Base-by-base conservation (phyloP, 352 stramenopile species). In the Stramenopiles sp. region DNA sequence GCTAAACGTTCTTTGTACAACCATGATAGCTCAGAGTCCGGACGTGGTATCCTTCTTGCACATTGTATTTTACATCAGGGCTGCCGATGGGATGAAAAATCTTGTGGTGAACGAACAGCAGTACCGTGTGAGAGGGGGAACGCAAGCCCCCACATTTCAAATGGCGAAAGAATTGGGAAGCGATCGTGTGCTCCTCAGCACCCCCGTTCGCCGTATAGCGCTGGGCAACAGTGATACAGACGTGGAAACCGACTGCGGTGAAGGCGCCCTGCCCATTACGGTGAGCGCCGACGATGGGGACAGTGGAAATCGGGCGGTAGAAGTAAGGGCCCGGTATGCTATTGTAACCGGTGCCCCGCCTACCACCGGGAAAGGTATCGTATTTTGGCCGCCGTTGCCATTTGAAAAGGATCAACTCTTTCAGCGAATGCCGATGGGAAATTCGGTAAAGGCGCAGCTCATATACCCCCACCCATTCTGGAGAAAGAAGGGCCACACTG, bases 91-190 rank as follows among this genome's bases (percentile, higher is more conserved):
- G 6, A n/a, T n/a, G n/a, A n/a, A n/a, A n/a, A n/a, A n/a, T n/a
- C n/a, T n/a, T n/a, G n/a, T n/a, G n/a, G n/a, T n/a, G n/a, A 33
- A 71, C 12, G 53, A 71, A 4, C 31, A 71, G 33, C 53, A 71
- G 12, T 71, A 71, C 12, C 2, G 53, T 35, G 33, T 71, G 6
- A 2, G 35, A 71, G 53, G 53, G 4, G 53, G 53, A 35, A 71
- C 31, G 4, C 53, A 71, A 71, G 53, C 53, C 33, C 33, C 35
- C 35, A 71, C 2, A 35, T 71, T 71, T 35, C 53, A 71, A 71
- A 71, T 71, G 6, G 4, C 33, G 2, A 6, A 2, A 2, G 35
- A 71, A 4, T n/a, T n/a, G n/a, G 35, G 35, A 6, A 35, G 33
- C 31, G 33, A 35, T 71, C 53, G 31, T 35, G 35, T 71, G 4